Percentiles rank a stretch among this genome's conserved stretches.
These are phyloP conservation scores for Marchantia paleacea DNA, from an alignment of 225 moss, liverwort and hornwort genomes.

Conservation along the genomic window DNA sequence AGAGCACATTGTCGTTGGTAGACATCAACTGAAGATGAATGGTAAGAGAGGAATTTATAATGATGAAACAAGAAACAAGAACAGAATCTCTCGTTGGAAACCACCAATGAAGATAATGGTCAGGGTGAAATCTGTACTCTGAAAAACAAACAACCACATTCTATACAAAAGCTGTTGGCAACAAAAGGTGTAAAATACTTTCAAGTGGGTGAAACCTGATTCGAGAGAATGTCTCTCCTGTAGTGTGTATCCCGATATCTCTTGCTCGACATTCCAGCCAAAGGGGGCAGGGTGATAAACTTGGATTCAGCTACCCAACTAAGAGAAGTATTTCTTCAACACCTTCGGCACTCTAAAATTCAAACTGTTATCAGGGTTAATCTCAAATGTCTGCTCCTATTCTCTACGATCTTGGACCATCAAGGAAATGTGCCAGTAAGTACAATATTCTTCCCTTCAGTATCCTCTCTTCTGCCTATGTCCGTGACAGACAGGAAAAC, in stretches of 20 bases:
- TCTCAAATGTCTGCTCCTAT: neutral
- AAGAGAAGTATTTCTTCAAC: neutral
- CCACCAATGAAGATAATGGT: too few relatives aligned
- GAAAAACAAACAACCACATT: too few relatives aligned
- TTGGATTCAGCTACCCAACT: neutral
- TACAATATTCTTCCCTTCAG: neutral
- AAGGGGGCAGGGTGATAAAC: neutral
- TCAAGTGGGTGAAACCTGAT: neutral
- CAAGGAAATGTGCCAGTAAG: neutral
- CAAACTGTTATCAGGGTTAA: neutral
- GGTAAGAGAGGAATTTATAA: too few relatives aligned
- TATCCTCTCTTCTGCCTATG: neutral
- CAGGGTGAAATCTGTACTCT: too few relatives aligned
- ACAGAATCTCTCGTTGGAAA: too few relatives aligned
- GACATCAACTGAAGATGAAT: too few relatives aligned
- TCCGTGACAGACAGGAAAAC: neutral
- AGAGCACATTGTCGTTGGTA: too few relatives aligned
- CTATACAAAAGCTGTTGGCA: neutral
- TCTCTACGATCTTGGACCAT: neutral
- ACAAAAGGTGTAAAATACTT: neutral
- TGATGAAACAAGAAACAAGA: too few relatives aligned
- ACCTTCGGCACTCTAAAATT: neutral
- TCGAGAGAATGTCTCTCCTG: constrained; percentile 17
- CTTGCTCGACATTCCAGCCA: neutral
- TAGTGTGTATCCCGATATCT: neutral